Evolutionary conservation across 78 protist species (phyloP), one percentile per base, ranked within the genome.

Genomic region (Dictyostelium citrinum): DNA sequence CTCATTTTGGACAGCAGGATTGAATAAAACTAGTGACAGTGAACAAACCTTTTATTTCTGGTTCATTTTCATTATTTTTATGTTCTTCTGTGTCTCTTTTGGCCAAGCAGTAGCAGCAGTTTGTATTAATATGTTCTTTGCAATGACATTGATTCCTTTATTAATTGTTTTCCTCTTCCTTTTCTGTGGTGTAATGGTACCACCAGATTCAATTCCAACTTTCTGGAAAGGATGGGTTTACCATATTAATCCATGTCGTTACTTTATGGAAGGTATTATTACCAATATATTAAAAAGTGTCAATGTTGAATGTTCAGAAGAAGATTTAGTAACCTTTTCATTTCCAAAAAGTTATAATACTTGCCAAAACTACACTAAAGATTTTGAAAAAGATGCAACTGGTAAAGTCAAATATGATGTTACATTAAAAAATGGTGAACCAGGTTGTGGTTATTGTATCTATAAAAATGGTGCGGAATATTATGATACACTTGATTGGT

Each of bases 91-190:
- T 49, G 88, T 80, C 6, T 37, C 85, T 3, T 90, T 90, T 7
- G 95, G 95, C 55, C 95, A 90, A 64, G 90, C 82, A 2, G 74
- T 90, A 6, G 95, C 82, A 20, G 88, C 95, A 14, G 79, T 90
- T 29, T 82, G 91, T 64, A 27, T 90, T 29, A 90, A 67, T 10
- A 81, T 81, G 58, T 31, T 90, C 88, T 35, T 82, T 72, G 88
- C 95, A 14, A 81, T 77, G 58, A 74, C 76, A 55, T 31, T 90
- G 31, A 51, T 90, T 14, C 95, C 95, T 39, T 8, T 90, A 51
- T 2, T 90, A 22, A 76, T 90, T 29, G 90, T 68, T n/a, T 71
- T 90, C 82, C 55, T 90, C 3, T 81, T 90, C 82, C 37, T 81
- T 0, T 90, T 90, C 58, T 80, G 78, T 51, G 95, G 95, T 72